Conservation (phyloP, 495 filamentous ascomycete species). For the Filosporella fistucella region DNA sequence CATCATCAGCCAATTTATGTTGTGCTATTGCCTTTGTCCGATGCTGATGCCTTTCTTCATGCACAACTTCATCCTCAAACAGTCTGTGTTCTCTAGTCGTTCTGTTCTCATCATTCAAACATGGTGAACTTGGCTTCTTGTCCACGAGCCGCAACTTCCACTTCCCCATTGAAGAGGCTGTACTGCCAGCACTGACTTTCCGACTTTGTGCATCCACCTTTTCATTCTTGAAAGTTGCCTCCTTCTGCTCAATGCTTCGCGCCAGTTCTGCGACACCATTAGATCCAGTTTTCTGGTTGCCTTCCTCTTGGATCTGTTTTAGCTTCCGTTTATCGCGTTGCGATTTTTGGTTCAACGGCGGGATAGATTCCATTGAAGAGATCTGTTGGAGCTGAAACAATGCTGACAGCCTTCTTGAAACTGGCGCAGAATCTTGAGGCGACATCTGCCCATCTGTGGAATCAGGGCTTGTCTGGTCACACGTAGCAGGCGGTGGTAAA, state of each 20-base stretch:
- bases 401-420: conserved; percentile 3
- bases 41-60: too few species aligned
- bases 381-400: too few species aligned
- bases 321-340: conserved; percentile 6
- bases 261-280: too few species aligned
- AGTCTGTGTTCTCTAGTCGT: neutral
- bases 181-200: too few species aligned
- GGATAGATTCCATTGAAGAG: neutral
- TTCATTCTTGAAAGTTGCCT: too few species aligned
- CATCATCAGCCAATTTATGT: neutral
- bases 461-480: neutral
- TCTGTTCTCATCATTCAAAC: neutral
- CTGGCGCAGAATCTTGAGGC: neutral
- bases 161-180: too few species aligned
- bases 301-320: neutral
- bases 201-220: too few species aligned
- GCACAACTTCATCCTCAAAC: neutral
- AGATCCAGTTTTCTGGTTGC: too few species aligned
- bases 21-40: neutral
- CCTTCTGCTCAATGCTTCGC: neutral
- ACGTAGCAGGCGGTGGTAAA: neutral
- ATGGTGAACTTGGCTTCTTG: neutral
- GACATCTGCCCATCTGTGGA: neutral
- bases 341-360: conserved; percentile 13
- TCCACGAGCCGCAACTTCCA: conserved; percentile 5